Base-by-base conservation (phyloP, 2,329 filamentous ascomycete species). In the Zymoseptoria crescenta region DNA sequence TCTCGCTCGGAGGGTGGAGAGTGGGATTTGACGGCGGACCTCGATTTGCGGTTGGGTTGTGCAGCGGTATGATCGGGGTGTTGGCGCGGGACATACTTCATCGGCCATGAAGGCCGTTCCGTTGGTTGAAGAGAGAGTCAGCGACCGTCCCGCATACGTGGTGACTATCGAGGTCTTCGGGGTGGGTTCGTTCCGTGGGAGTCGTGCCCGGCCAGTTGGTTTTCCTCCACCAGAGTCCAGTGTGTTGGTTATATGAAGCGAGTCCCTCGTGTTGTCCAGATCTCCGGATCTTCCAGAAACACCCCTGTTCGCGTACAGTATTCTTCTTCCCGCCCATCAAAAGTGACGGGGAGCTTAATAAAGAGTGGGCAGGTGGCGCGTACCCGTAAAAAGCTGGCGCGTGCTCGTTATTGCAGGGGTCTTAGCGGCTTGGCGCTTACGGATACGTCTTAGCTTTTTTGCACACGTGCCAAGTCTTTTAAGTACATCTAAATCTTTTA, bases 61-160 rank as follows among this genome's bases (percentile, higher is more conserved):
- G 74, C 51, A 69, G 63, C 67, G 83, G 83, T 62, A 86, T 74
- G 64, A 80, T 77, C 67, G 83, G 82, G 64, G 82, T 81, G 65
- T 78, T 77, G 70, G 80, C 79, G 75, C 79, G 81, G 75, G 83
- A 85, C 83, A 87, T 87, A 71, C 74, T 84, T 77, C 79, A 78
- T 81, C 79, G 72, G 75, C 76, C 76, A 70, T 70, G 59, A 62
- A 69, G 56, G 52, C 60, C 55, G 58, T 45, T 13, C 35, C 13
- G 35, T 6, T 45, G 35, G 35, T 41, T 13, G n/a, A 45, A 16
- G n/a, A 16, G n/a, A 45, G 35, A 13, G 35, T 45, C 35, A 45
- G 35, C 35, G 35, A 45, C 35, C 35, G 13, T 45, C 35, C 35
- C 35, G 35, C 35, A 45, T 45, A 13, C 56, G 29, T 48, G 55